Evolutionary conservation across 345 rosid genomes (phyloP).

Genomic region (Geranium brycei): DNA sequence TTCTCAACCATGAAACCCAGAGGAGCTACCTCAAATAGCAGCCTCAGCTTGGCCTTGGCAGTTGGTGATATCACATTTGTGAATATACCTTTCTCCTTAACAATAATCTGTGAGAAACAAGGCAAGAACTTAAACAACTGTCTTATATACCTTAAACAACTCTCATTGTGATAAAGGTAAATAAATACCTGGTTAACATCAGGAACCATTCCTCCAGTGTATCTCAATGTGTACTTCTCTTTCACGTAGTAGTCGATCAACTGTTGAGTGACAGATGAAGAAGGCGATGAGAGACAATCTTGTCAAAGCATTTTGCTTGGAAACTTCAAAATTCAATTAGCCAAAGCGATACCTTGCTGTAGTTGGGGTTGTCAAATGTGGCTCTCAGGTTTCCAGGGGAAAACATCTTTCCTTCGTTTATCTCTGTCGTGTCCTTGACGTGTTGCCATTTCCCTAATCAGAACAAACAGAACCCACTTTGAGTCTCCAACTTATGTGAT

Average conservation of each 20-base stretch:
- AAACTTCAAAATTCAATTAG: not conserved
- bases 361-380: conserved; percentile 75
- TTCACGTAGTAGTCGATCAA: conserved; percentile 71
- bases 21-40: conserved; percentile 77
- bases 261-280: conserved; percentile 21
- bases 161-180: not conserved
- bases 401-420: conserved; percentile 80
- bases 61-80: conserved; percentile 81
- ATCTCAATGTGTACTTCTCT: conserved; percentile 90
- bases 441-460: conserved; percentile 86
- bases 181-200: conserved; percentile 72
- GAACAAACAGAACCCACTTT: not conserved
- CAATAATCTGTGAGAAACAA: conserved; percentile 46
- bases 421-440: conserved; percentile 81
- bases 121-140: no score
- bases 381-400: conserved; percentile 98
- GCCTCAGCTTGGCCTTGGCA: conserved; percentile 87
- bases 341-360: conserved; percentile 24
- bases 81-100: conserved; percentile 90
- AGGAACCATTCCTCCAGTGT: conserved; percentile 99
- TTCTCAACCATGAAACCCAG: conserved; percentile 59
- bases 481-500: not conserved
- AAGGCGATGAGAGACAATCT: not conserved
- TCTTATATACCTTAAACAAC: not conserved
- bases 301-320: not conserved